Conservation (phyloP, 768 basidiomycete genomes). For the Pulveroboletus sp. region DNA sequence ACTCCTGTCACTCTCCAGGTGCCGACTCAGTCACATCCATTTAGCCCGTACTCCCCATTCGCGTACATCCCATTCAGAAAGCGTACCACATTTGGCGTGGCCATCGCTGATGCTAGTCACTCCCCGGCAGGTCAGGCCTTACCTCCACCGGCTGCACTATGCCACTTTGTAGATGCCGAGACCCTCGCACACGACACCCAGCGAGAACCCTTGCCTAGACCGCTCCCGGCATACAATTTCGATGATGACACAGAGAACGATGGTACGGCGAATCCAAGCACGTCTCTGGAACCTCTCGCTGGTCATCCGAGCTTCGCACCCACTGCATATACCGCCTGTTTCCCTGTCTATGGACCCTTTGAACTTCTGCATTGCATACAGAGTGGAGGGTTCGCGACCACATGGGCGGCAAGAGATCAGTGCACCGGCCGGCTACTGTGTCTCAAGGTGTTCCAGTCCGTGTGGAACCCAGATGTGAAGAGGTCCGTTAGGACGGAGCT, state of each 20-base stretch:
- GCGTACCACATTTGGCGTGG: neutral
- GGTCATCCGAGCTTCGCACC: neutral
- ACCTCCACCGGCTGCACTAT: neutral
- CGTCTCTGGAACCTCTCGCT: neutral
- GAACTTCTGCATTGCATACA: conserved; percentile 16
- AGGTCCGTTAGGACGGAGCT: conserved; percentile 32
- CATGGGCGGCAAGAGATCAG: conserved; percentile 22
- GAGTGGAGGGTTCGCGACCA: conserved; percentile 16
- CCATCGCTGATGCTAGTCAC: conserved; percentile 1
- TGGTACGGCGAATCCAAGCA: neutral
- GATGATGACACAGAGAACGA: neutral
- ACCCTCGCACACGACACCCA: neutral
- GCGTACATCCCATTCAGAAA: conserved; percentile 2
- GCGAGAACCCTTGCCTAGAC: neutral
- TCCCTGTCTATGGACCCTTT: conserved; percentile 27
- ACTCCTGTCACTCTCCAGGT: conserved; percentile 5
- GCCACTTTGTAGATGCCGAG: neutral
- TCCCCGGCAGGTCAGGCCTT: neutral
- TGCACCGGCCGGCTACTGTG: conserved; percentile 34
- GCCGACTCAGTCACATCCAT: neutral
- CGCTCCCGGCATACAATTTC: neutral
- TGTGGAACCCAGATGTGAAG: conserved; percentile 6
- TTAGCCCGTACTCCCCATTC: neutral
- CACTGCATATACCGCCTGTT: neutral
- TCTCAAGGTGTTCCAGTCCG: conserved; percentile 32